Conservation (phyloP, 164 flowering plant genomes). For the Aristolochia contorta region DNA sequence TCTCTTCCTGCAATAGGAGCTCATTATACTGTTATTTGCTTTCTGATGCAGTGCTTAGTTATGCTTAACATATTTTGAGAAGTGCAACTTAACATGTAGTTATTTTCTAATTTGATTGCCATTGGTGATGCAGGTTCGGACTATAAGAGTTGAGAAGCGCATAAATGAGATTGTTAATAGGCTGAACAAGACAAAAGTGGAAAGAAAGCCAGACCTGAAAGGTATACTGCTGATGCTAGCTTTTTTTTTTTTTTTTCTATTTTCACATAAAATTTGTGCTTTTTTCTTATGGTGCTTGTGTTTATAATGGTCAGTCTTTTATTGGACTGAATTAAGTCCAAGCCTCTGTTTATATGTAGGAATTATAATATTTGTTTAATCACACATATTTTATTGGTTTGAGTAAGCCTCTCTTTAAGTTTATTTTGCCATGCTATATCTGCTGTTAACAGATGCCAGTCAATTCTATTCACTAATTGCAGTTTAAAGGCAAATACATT, state of each 20-base stretch:
- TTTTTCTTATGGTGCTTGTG: background rate
- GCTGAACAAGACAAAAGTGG: slow-evolving; percentile 85
- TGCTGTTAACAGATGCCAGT: too few species aligned
- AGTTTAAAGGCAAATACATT: too few species aligned
- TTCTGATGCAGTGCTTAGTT: too few species aligned
- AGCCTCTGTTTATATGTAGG: too few species aligned
- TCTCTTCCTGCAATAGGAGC: too few species aligned
- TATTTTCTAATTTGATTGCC: background rate
- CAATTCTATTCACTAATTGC: background rate
- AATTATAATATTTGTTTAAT: too few species aligned
- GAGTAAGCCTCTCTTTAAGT: too few species aligned
- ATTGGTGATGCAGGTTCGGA: slow-evolving; percentile 54
- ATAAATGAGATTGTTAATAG: slow-evolving; percentile 89
- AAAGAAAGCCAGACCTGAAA: slow-evolving; percentile 80
- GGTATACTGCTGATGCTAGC: slow-evolving; percentile 27
- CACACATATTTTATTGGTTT: too few species aligned
- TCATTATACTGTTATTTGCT: too few species aligned
- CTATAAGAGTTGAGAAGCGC: slow-evolving; percentile 92
- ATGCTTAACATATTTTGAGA: too few species aligned
- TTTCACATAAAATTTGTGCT: background rate
- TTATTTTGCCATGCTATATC: background rate
- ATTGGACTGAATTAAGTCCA: too few species aligned
- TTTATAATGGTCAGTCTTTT: background rate
- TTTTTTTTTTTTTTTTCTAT: background rate
- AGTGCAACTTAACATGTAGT: too few species aligned